Evolutionary conservation across 2,329 filamentous ascomycete genomes (phyloP).

Genomic region (Pyrenophora tritici-repentis): DNA sequence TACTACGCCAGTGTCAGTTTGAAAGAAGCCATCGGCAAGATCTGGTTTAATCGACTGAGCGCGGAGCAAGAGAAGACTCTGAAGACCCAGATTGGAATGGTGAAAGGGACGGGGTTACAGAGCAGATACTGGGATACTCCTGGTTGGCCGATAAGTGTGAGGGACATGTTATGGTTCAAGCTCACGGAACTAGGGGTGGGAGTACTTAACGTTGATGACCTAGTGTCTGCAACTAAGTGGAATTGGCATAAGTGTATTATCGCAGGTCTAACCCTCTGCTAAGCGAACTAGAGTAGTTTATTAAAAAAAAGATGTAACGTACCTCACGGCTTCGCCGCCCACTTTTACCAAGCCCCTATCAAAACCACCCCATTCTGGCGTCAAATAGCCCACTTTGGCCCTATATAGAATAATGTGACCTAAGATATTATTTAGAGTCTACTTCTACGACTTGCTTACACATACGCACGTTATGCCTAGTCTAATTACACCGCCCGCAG

Average conservation of each 20-base stretch:
- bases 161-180: slow-evolving; percentile 28
- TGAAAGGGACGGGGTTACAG: slow-evolving; percentile 25
- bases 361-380: too few relatives aligned
- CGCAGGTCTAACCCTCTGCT: too few relatives aligned
- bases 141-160: slow-evolving; percentile 29
- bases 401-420: too few relatives aligned
- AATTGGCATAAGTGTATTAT: slow-evolving; percentile 26
- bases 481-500: too few relatives aligned
- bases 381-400: too few relatives aligned
- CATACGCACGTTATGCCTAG: too few relatives aligned
- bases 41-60: slow-evolving; percentile 20
- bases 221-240: slow-evolving; percentile 29
- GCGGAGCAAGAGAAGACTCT: slow-evolving; percentile 20
- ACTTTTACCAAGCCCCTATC: too few relatives aligned
- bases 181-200: slow-evolving; percentile 26
- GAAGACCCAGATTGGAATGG: slow-evolving; percentile 28
- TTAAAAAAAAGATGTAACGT: too few relatives aligned
- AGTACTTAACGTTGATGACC: slow-evolving; percentile 32
- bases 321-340: too few relatives aligned
- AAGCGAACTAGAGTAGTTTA: too few relatives aligned
- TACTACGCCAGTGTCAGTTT: slow-evolving; percentile 33
- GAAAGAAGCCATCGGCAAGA: slow-evolving; percentile 25
- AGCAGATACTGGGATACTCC: slow-evolving; percentile 35
- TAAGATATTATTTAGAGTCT: too few relatives aligned
- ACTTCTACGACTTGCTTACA: too few relatives aligned